Percentiles rank a stretch among this genome's conserved stretches.
Conservation (phyloP, 1,284 basidiomycete genomes). For the Phlebopus sp. region DNA sequence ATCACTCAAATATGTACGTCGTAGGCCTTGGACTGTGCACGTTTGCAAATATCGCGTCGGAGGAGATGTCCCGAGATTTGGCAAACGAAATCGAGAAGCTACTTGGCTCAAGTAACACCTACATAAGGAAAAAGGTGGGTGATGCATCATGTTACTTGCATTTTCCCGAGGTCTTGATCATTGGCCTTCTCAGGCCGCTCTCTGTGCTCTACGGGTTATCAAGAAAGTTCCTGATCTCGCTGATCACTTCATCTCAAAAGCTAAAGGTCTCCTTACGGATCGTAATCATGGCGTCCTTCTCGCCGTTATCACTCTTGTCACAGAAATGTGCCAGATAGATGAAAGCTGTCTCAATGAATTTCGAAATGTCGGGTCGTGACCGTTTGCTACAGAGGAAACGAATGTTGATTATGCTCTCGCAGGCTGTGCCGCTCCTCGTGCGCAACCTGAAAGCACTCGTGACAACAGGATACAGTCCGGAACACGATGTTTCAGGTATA, state of each 20-base stretch:
- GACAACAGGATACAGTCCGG: slow-evolving; percentile 96
- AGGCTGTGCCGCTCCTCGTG: slow-evolving; percentile 93
- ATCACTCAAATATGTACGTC: slow-evolving; percentile 99
- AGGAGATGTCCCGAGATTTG: slow-evolving; percentile 97
- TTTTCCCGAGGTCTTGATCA: slow-evolving; percentile 7
- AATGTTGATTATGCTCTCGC: slow-evolving; percentile 9
- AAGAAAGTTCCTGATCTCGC: slow-evolving; percentile 96
- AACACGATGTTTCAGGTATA: slow-evolving; percentile 99
- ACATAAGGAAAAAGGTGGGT: slow-evolving; percentile 95
- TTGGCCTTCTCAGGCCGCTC: slow-evolving; percentile 65
- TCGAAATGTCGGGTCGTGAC: slow-evolving; percentile 63
- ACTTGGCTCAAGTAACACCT: slow-evolving; percentile 95
- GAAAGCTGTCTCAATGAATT: slow-evolving; percentile 78
- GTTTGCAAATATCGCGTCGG: slow-evolving; percentile 98
- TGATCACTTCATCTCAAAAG: slow-evolving; percentile 89
- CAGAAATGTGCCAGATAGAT: slow-evolving; percentile 91
- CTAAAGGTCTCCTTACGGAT: slow-evolving; percentile 90
- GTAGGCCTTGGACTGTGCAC: slow-evolving; percentile 97
- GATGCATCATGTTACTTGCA: slow-evolving; percentile 1
- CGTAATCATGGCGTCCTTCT: slow-evolving; percentile 97
- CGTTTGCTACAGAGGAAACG: neutral
- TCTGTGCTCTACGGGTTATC: slow-evolving; percentile 95
- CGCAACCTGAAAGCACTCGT: slow-evolving; percentile 94
- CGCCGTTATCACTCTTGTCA: slow-evolving; percentile 90
- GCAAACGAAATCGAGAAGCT: slow-evolving; percentile 98